Evolutionary conservation across 192 early-diverging fungal species (phyloP).

Genomic region (Thamnidium elegans): DNA sequence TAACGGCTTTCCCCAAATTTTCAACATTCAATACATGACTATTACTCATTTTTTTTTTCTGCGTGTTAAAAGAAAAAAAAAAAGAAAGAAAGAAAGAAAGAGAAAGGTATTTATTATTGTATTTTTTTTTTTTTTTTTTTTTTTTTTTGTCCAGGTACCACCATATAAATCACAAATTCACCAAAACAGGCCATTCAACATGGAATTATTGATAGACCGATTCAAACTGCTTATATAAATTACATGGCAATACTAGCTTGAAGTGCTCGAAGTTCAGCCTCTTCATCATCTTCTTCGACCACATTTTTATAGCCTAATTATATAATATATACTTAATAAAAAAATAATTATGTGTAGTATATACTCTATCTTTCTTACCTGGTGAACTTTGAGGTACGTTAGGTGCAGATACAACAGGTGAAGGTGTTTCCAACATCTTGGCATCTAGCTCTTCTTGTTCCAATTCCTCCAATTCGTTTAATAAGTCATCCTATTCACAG

Average conservation of each 20-base stretch:
- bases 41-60: too few species aligned
- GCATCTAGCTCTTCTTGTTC: constrained; percentile 92
- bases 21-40: too few species aligned
- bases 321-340: background rate
- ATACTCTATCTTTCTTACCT: constrained; percentile 43
- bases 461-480: constrained; percentile 84
- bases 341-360: background rate
- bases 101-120: too few species aligned
- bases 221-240: background rate
- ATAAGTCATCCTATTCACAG: constrained; percentile 63
- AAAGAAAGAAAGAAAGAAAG: too few species aligned
- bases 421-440: constrained; percentile 73
- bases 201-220: too few species aligned
- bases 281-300: constrained; percentile 66
- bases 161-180: too few species aligned
- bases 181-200: too few species aligned
- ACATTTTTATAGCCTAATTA: constrained; percentile 35
- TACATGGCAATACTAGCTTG: constrained; percentile 77
- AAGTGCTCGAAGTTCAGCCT: constrained; percentile 77
- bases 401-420: constrained; percentile 61
- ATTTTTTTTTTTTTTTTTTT: too few species aligned
- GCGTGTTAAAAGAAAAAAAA: too few species aligned
- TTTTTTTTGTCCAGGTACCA: too few species aligned
- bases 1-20: background rate
- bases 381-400: constrained; percentile 60